Base-by-base conservation (phyloP, 2,329 filamentous ascomycete genomes). In the Gaeumannomyces sp. region DNA sequence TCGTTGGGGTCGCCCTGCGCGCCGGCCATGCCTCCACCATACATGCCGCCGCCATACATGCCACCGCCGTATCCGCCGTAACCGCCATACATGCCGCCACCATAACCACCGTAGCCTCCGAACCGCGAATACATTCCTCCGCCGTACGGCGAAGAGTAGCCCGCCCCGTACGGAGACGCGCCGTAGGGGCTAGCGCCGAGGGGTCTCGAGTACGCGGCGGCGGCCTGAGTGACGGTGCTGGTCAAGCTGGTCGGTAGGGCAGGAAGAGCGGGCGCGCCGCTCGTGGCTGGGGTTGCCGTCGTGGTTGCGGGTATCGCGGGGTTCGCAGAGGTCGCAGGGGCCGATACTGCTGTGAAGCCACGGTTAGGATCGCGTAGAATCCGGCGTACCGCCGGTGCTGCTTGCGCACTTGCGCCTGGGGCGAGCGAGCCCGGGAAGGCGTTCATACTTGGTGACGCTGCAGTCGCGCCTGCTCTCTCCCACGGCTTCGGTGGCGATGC, bases 401-500 rank as follows among this genome's bases (percentile, higher is more conserved):
- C 53, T 66, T 61, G 57, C 66, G 57, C 27, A 38, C 22, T 50
- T 50, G 63, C 45, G 45, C 45, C 19, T 6, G 22, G 19, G 45
- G 45, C 45, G 19, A 4, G 45, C 19, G 45, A 10, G 45, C 45
- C 45, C 4, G 19, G 45, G 22, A 14, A 53, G 22, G 19, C 45
- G 22, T 53, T 53, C 25, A 56, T 56, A 63, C 60, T 8, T 31
- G 57, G 60, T 63, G 64, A 65, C 57, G 66, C 60, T 25, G 67
- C 58, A 62, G 81, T 81, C 67, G 86, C 85, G 77, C 89, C 90
- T 69, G 89, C 85, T 76, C 89, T 86, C 80, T 99, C 95, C 95
- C 95, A 99, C 60, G 95, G 95, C 80, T 99, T 99, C 65, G 95
- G 95, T 74, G 95, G 95, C 77, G 94, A 97, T 68, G 85, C 85